phyloP scores from a whole-genome alignment of 2,329 filamentous ascomycete species.

The Monilinia polystroma region DNA sequence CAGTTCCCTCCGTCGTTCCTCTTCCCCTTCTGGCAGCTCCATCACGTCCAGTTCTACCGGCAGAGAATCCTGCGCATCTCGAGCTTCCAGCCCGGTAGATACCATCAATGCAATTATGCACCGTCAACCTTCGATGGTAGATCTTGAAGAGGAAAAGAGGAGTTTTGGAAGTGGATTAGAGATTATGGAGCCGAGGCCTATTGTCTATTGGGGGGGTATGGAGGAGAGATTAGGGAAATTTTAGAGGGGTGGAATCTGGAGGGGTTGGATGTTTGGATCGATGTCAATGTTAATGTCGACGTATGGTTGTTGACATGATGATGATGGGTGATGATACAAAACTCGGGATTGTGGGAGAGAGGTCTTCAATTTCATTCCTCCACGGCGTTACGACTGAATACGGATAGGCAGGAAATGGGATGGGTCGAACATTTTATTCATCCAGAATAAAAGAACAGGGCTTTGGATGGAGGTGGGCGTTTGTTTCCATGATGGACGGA shows the following conservation, averaged over 20 bases:
- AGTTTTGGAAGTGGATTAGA: slow-evolving; percentile 53
- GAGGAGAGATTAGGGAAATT: slow-evolving; percentile 44
- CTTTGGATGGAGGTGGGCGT: not conserved
- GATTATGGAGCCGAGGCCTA: slow-evolving; percentile 60
- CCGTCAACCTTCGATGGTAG: slow-evolving; percentile 56
- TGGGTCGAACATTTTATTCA: not conserved
- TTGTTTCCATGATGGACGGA: not conserved
- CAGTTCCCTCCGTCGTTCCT: slow-evolving; percentile 53
- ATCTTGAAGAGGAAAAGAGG: slow-evolving; percentile 57
- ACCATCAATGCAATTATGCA: slow-evolving; percentile 61
- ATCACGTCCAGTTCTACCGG: slow-evolving; percentile 36
- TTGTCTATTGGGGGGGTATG: slow-evolving; percentile 62
- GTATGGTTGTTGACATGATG: not conserved
- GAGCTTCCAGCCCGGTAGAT: slow-evolving; percentile 44
- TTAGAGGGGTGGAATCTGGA: not conserved
- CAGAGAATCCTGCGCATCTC: slow-evolving; percentile 46
- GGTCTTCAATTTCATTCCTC: slow-evolving; percentile 17
- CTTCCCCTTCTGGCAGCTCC: slow-evolving; percentile 41
- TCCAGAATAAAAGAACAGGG: not conserved
- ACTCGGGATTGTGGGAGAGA: slow-evolving; percentile 23
- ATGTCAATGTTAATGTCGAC: not conserved
- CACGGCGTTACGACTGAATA: slow-evolving; percentile 12
- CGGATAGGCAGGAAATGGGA: not conserved
- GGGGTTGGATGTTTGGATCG: not conserved
- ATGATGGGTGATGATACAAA: not conserved